Conservation (phyloP, 148 eudicot genomes). For the Agrostemma githago region DNA sequence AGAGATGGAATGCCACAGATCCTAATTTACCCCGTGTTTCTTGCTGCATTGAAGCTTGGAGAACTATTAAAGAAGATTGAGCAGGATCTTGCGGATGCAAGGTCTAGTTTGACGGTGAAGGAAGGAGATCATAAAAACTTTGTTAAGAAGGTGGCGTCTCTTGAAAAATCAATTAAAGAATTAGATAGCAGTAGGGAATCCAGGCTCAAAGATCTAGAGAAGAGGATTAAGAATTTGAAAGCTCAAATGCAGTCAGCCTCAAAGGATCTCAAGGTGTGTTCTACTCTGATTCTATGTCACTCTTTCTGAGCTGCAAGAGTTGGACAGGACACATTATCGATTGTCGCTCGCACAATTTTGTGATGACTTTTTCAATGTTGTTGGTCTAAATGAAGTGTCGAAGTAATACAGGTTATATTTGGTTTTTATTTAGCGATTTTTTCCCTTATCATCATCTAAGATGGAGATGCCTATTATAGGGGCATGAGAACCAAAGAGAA, state of each 20-base stretch:
- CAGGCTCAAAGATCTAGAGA: conserved; percentile 82
- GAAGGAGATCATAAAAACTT: conserved; percentile 46
- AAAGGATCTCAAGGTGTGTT: conserved; percentile 77
- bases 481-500: conserved; percentile 84
- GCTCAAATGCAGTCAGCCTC: conserved; percentile 74
- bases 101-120: conserved; percentile 58
- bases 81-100: conserved; percentile 83
- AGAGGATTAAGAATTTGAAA: conserved; percentile 64
- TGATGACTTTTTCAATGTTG: not conserved
- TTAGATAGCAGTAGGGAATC: conserved; percentile 59
- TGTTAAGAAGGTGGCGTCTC: conserved; percentile 55
- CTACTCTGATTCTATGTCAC: conserved; percentile 1
- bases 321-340: not conserved
- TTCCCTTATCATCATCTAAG: not conserved
- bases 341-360: not conserved
- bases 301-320: not conserved
- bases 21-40: conserved; percentile 1
- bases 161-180: conserved; percentile 75
- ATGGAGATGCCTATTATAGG: conserved; percentile 34
- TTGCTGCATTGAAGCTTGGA: conserved; percentile 50
- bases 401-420: not conserved
- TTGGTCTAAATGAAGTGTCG: not conserved
- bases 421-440: not conserved
- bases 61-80: conserved; percentile 78
- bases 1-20: not conserved